Percentiles rank a stretch among this genome's conserved stretches.
Conservation (phyloP, 1,284 basidiomycete genomes). For the Tremellales sp. region DNA sequence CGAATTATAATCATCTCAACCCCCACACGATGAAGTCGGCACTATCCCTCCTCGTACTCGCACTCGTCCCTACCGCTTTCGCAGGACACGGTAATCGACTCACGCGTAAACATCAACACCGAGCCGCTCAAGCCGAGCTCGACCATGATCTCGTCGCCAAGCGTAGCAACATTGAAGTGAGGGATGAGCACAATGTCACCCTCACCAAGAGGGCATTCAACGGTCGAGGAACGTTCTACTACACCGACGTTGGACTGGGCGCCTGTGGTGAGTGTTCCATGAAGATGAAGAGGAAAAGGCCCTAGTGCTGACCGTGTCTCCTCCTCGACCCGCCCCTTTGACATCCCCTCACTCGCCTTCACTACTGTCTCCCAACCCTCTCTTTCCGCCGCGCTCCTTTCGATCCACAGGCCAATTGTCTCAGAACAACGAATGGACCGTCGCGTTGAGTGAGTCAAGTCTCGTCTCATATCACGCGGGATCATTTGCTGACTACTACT, state of each 20-base stretch:
- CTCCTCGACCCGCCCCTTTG: neutral
- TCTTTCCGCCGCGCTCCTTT: neutral
- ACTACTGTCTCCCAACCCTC: no score
- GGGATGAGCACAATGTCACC: slow-evolving; percentile 6
- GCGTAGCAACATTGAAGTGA: neutral
- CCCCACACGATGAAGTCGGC: neutral
- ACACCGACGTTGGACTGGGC: slow-evolving; percentile 21
- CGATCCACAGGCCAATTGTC: slow-evolving; percentile 10
- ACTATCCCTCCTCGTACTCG: neutral
- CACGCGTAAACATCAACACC: neutral
- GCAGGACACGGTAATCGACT: neutral
- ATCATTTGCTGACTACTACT: neutral
- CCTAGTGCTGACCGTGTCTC: neutral
- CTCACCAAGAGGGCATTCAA: slow-evolving; percentile 10
- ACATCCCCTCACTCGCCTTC: neutral
- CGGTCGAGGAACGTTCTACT: slow-evolving; percentile 24
- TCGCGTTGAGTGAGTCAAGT: slow-evolving; percentile 20
- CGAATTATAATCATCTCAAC: no score
- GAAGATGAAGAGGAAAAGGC: neutral
- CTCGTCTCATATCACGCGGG: neutral
- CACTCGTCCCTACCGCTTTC: neutral
- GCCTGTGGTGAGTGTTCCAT: slow-evolving; percentile 20
- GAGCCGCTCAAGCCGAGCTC: neutral
- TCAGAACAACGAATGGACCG: slow-evolving; percentile 23
- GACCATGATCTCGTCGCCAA: neutral